These are phyloP conservation scores for Boletus rubescentipes DNA, from an alignment of 768 basidiomycete species.

Conservation along the genomic window DNA sequence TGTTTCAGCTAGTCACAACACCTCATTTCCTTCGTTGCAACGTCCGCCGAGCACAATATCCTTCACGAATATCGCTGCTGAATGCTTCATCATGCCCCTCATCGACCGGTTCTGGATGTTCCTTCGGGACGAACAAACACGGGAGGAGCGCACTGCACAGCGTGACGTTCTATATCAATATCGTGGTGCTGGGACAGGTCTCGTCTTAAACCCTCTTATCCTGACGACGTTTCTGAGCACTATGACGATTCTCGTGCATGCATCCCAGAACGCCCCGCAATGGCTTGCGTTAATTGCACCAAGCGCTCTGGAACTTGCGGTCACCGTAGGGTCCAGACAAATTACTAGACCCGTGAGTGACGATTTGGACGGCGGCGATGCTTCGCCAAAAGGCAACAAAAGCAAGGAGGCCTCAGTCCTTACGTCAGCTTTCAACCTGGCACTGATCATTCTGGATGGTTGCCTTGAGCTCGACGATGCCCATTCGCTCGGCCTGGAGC, in stretches of 20 bases:
- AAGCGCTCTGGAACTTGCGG: conserved; percentile 77
- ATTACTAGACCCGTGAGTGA: conserved; percentile 43
- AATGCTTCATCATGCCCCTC: conserved; percentile 85
- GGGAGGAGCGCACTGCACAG: conserved; percentile 67
- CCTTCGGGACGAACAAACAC: conserved; percentile 77
- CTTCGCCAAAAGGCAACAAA: conserved; percentile 16
- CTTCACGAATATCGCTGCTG: conserved; percentile 76
- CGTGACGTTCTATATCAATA: conserved; percentile 57
- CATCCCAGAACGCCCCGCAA: conserved; percentile 73
- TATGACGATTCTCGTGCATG: conserved; percentile 77
- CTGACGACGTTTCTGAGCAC: conserved; percentile 76
- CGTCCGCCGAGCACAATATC: conserved; percentile 25
- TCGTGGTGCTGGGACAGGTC: conserved; percentile 73
- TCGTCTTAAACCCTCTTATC: conserved; percentile 77
- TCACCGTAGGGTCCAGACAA: conserved; percentile 72
- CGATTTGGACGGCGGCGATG: conserved; percentile 34
- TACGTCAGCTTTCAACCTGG: conserved; percentile 72
- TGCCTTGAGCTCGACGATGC: conserved; percentile 78
- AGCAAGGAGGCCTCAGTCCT: conserved; percentile 73
- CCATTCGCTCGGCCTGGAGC: conserved; percentile 68
- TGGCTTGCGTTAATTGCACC: conserved; percentile 84
- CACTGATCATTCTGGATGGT: conserved; percentile 72
- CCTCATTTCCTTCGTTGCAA: conserved; percentile 6
- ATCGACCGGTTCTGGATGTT: conserved; percentile 96
- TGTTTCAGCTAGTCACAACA: conserved; percentile 16